phyloP scores from a whole-genome alignment of 2,329 filamentous ascomycete genomes.

The Alternaria consortialis region DNA sequence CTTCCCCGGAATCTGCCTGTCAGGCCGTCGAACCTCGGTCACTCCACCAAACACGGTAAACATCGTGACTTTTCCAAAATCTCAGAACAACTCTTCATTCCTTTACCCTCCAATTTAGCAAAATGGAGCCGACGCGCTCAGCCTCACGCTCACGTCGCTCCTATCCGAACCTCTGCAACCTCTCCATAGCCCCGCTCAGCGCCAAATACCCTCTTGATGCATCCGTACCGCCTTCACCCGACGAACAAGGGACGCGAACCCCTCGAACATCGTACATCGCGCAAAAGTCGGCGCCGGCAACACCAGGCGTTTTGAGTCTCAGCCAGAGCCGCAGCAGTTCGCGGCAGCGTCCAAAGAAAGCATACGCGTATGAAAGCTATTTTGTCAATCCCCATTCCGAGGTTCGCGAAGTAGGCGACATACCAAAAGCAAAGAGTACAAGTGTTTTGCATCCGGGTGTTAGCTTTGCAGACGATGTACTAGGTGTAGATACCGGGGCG shows the following conservation, averaged over 20 bases:
- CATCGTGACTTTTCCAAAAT: conserved; percentile 6
- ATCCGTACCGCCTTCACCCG: conserved; percentile 46
- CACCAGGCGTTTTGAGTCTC: conserved; percentile 58
- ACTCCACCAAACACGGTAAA: conserved; percentile 26
- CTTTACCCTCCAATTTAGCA: not conserved
- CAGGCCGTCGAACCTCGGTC: conserved; percentile 36
- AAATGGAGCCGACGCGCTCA: conserved; percentile 38
- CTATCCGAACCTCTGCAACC: conserved; percentile 66
- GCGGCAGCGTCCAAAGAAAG: conserved; percentile 48
- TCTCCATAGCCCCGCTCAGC: conserved; percentile 69
- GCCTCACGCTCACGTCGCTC: conserved; percentile 58
- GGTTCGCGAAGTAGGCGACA: conserved; percentile 39
- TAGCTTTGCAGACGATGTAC: conserved; percentile 33
- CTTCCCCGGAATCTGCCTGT: conserved; percentile 34
- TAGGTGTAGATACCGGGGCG: conserved; percentile 13
- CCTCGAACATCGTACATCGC: conserved; percentile 58
- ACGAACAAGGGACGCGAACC: conserved; percentile 35
- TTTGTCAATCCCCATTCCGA: conserved; percentile 38
- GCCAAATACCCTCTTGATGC: conserved; percentile 62
- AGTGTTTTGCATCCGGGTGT: conserved; percentile 49
- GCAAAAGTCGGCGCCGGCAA: conserved; percentile 58
- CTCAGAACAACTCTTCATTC: not conserved
- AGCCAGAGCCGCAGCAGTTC: conserved; percentile 49
- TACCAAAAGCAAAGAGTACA: conserved; percentile 60
- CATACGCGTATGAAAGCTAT: conserved; percentile 46